Evolutionary conservation across 768 basidiomycete species (phyloP).

Genomic region (Bullera alba): DNA sequence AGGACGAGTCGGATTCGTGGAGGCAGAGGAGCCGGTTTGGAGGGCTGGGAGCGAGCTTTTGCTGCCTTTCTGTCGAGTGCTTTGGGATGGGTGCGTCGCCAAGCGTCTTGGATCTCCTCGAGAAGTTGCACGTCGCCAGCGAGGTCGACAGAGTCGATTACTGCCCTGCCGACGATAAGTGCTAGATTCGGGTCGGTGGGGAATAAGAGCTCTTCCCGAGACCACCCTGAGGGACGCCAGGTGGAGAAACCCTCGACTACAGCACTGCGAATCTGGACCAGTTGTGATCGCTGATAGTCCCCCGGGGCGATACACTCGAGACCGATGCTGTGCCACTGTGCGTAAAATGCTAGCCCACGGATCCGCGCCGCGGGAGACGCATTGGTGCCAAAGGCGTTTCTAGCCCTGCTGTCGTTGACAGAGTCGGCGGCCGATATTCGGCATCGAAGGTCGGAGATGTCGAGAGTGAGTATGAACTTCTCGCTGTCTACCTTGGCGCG

Average conservation of each 20-base stretch:
- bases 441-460: conserved; percentile 9
- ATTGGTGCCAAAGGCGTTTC: conserved; percentile 37
- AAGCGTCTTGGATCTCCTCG: conserved; percentile 21
- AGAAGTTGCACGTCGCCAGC: conserved; percentile 30
- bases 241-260: conserved; percentile 26
- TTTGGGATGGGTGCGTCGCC: conserved; percentile 6
- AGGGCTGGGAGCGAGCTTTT: not conserved
- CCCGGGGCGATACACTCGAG: conserved; percentile 25
- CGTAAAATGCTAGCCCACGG: conserved; percentile 20
- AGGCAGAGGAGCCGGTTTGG: conserved; percentile 12
- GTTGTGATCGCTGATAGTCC: conserved; percentile 21
- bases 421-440: conserved; percentile 30
- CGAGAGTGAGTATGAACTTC: conserved; percentile 17
- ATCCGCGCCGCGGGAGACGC: conserved; percentile 17
- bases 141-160: conserved; percentile 24
- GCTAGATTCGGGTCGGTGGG: conserved; percentile 33
- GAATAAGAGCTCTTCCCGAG: conserved; percentile 35
- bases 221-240: conserved; percentile 37
- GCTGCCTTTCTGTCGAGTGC: too few relatives aligned
- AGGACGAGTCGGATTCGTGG: conserved; percentile 33
- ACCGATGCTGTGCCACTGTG: conserved; percentile 17
- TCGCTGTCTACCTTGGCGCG: conserved; percentile 1
- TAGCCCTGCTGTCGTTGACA: conserved; percentile 28
- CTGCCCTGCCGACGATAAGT: conserved; percentile 16
- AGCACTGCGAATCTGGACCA: conserved; percentile 21